A percentile compares a stretch with the other conserved stretches of the same genome.
Evolutionary conservation across 1,284 basidiomycete genomes (phyloP).

Genomic region (Heterobasidion parviporum): DNA sequence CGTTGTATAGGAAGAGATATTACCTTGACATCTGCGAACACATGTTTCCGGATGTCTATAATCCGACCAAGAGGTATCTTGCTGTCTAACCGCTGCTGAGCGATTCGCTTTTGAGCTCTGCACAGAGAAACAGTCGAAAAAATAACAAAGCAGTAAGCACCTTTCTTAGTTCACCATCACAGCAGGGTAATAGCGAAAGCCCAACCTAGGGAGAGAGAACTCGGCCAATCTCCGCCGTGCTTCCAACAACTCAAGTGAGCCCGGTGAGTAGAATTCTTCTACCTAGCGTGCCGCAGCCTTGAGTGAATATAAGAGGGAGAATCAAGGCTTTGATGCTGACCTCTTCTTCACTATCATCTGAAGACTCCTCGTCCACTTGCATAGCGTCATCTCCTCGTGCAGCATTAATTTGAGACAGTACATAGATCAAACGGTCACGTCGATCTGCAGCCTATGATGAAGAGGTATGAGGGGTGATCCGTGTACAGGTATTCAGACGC

Average conservation of each 20-base stretch:
- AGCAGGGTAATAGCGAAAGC: constrained; percentile 42
- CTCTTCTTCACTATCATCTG: constrained; percentile 68
- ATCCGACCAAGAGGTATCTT: constrained; percentile 84
- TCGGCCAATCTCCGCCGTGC: constrained; percentile 81
- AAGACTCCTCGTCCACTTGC: constrained; percentile 62
- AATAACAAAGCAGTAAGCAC: constrained; percentile 62
- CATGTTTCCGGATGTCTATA: constrained; percentile 84
- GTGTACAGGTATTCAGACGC: constrained; percentile 24
- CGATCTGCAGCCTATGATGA: constrained; percentile 68
- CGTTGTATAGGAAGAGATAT: constrained; percentile 12
- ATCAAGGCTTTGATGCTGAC: constrained; percentile 27
- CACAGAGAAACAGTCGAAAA: constrained; percentile 26
- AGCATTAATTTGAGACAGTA: constrained; percentile 85
- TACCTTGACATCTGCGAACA: constrained; percentile 87
- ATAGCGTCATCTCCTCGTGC: constrained; percentile 67
- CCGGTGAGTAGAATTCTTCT: constrained; percentile 96
- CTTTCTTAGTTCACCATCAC: constrained; percentile 41
- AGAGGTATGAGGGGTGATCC: constrained; percentile 5
- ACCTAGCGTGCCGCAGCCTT: constrained; percentile 31
- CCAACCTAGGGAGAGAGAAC: constrained; percentile 89
- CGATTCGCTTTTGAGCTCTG: constrained; percentile 90
- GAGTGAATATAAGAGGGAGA: not conserved
- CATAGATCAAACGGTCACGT: constrained; percentile 88
- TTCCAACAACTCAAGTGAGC: constrained; percentile 77
- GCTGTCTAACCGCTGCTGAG: constrained; percentile 83